Conservation (phyloP, 2,329 filamentous ascomycete species). For the Fusarium sp. region DNA sequence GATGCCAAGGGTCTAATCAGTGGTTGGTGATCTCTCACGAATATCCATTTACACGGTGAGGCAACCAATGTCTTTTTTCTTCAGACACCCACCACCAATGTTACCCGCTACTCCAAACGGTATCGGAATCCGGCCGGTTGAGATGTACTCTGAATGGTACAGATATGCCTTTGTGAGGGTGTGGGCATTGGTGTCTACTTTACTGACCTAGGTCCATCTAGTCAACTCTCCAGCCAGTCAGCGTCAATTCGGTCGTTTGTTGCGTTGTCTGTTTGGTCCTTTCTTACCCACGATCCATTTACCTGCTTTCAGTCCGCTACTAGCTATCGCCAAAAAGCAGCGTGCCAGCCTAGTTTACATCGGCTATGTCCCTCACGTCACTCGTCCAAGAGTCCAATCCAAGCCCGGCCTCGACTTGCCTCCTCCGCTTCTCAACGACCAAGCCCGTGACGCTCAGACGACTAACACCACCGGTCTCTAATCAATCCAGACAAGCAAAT, state of each 20-base stretch:
- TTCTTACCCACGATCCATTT: constrained; percentile 39
- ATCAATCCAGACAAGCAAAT: constrained; percentile 25
- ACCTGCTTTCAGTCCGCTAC: constrained; percentile 26
- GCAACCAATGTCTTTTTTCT: constrained; percentile 26
- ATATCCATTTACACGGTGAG: constrained; percentile 41
- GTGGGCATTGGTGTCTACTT: constrained; percentile 44
- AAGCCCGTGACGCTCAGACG: constrained; percentile 32
- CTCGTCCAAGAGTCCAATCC: constrained; percentile 37
- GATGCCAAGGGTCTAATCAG: constrained; percentile 23
- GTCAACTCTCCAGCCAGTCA: constrained; percentile 40
- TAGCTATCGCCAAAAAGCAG: constrained; percentile 43
- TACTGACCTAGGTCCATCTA: constrained; percentile 43
- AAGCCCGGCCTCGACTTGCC: constrained; percentile 32
- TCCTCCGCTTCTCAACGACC: constrained; percentile 34
- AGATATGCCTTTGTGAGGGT: constrained; percentile 42
- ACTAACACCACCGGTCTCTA: constrained; percentile 25
- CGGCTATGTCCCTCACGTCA: constrained; percentile 46
- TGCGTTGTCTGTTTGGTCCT: constrained; percentile 37
- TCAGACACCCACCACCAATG: constrained; percentile 27
- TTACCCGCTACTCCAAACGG: constrained; percentile 40
- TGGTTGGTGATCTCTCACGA: constrained; percentile 25
- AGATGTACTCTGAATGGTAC: constrained; percentile 31
- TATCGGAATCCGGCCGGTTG: constrained; percentile 46
- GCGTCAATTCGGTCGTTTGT: constrained; percentile 39
- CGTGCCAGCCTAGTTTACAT: constrained; percentile 37